Evolutionary conservation across 2,329 filamentous ascomycete genomes (phyloP).

Genomic region (Colletotrichum navitas): DNA sequence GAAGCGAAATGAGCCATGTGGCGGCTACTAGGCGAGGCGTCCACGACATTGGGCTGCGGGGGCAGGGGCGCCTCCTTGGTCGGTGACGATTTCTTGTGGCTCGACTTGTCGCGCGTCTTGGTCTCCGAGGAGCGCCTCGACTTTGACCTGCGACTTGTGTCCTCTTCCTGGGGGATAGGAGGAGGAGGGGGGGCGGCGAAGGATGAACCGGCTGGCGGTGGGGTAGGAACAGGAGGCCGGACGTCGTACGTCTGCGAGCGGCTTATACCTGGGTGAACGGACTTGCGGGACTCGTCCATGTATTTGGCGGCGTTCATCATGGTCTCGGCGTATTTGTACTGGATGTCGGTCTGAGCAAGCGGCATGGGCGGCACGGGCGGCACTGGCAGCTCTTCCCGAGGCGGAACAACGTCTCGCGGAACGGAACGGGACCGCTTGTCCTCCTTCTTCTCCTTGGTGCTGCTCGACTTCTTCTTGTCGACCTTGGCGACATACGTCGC

Average conservation of each 20-base stretch:
- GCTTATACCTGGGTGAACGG: conserved; percentile 14
- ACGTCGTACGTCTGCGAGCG: conserved; percentile 34
- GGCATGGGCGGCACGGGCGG: conserved; percentile 27
- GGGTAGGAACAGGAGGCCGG: conserved; percentile 35
- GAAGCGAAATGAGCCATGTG: conserved; percentile 47
- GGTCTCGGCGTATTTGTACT: conserved; percentile 19
- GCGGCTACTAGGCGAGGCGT: conserved; percentile 49
- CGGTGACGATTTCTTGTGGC: conserved; percentile 41
- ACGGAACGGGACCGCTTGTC: conserved; percentile 37
- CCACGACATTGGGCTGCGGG: conserved; percentile 44
- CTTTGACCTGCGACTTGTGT: conserved; percentile 40
- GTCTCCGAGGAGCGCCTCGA: conserved; percentile 41
- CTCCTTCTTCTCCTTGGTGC: conserved; percentile 51
- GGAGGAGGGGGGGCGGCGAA: conserved; percentile 33
- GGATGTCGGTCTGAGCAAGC: conserved; percentile 12
- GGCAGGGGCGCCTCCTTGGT: conserved; percentile 32
- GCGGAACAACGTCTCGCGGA: conserved; percentile 18
- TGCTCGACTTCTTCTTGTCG: conserved; percentile 55
- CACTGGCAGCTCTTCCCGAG: conserved; percentile 11
- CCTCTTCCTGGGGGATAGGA: conserved; percentile 35
- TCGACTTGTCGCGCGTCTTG: conserved; percentile 41
- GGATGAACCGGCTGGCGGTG: conserved; percentile 27
- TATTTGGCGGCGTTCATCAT: conserved; percentile 41
- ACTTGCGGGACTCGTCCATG: conserved; percentile 37
- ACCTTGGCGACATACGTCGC: conserved; percentile 44